phyloP scores from a whole-genome alignment of 371 early-diverging fungal genomes.

The Circinella umbellata region DNA sequence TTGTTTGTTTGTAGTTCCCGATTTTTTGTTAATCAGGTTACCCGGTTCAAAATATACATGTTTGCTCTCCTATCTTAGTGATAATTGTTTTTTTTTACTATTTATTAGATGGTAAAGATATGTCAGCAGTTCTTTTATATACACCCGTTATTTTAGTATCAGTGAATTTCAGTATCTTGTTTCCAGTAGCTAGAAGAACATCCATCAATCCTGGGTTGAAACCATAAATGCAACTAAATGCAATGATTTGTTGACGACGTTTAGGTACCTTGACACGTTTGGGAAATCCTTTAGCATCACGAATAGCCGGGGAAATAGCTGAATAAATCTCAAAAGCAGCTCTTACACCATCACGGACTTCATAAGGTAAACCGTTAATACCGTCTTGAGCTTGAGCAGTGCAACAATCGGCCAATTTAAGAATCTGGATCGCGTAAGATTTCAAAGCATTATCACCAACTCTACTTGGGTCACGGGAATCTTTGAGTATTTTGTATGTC shows the following conservation, averaged over 20 bases:
- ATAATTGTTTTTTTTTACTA: no score
- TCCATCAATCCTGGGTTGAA: conserved; percentile 32
- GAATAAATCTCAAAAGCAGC: conserved; percentile 55
- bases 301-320: conserved; percentile 45
- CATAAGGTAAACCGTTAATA: conserved; percentile 43
- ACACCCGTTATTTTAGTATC: background rate
- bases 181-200: conserved; percentile 21
- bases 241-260: conserved; percentile 42
- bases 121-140: background rate
- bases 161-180: background rate
- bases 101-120: background rate
- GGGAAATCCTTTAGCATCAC: conserved; percentile 38
- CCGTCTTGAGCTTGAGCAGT: conserved; percentile 42
- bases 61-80: no score
- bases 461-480: conserved; percentile 24
- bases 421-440: conserved; percentile 30
- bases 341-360: conserved; percentile 43
- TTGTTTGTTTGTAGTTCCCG: no score
- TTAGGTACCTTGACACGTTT: conserved; percentile 45
- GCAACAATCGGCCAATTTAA: conserved; percentile 32
- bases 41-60: background rate
- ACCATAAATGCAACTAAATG: conserved; percentile 45
- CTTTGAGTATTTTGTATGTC: conserved; percentile 27
- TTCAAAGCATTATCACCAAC: conserved; percentile 30
- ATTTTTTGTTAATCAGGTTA: no score